These are phyloP conservation scores for Penicillium sp. DNA, from an alignment of 2,329 filamentous ascomycete species.

Conservation along the genomic window DNA sequence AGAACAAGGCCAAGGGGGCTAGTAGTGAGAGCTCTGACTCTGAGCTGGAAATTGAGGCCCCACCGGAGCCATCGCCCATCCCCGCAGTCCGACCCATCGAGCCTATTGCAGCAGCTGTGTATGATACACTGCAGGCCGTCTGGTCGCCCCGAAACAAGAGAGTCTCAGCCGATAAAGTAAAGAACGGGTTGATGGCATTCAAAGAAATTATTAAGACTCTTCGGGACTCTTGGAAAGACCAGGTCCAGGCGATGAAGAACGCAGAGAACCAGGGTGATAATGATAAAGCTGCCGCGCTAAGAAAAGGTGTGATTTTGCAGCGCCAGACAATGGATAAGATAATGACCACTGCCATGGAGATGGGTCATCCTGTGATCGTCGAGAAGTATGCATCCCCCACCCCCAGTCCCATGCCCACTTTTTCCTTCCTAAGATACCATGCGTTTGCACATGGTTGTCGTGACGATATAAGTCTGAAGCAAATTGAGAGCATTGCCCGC, in stretches of 20 bases:
- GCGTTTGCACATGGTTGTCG: constrained; percentile 26
- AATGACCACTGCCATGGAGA: constrained; percentile 42
- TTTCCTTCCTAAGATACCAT: neutral
- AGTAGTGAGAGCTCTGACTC: constrained; percentile 52
- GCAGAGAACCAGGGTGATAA: constrained; percentile 59
- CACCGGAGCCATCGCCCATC: constrained; percentile 57
- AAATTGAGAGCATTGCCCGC: constrained; percentile 35
- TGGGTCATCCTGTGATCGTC: constrained; percentile 48
- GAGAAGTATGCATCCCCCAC: constrained; percentile 46
- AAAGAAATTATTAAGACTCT: constrained; percentile 62
- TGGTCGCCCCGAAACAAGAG: constrained; percentile 58
- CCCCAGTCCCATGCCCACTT: constrained; percentile 12
- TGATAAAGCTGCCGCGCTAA: constrained; percentile 55
- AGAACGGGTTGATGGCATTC: constrained; percentile 55
- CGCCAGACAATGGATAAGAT: constrained; percentile 58
- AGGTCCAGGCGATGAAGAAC: constrained; percentile 55
- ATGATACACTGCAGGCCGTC: constrained; percentile 62
- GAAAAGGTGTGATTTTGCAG: constrained; percentile 58
- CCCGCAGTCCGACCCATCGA: constrained; percentile 54
- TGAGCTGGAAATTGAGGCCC: constrained; percentile 51
- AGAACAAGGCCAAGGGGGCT: constrained; percentile 33
- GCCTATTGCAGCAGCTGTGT: constrained; percentile 54
- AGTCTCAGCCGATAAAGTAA: constrained; percentile 53
- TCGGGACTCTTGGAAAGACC: constrained; percentile 62
- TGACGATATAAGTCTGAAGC: constrained; percentile 37